Base-by-base conservation (phyloP, 1,284 basidiomycete species). In the Puccinia hordei region DNA sequence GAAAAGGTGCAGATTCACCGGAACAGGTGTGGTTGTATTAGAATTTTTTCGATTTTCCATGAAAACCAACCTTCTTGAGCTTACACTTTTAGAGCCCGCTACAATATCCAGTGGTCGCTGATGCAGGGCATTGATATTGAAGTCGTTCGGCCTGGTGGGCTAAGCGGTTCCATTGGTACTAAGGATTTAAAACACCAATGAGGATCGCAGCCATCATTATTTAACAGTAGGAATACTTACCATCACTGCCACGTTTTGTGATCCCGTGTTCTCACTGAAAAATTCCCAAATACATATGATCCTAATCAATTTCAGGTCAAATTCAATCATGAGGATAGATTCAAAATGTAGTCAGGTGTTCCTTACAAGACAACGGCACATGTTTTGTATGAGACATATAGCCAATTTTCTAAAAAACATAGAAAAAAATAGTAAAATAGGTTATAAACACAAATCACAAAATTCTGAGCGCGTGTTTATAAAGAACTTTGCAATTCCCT, bases 131-230 rank as follows among this genome's bases (percentile, higher is more conserved):
- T 73, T 73, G 72, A 13, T 33, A 9, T 59, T 73, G 72, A 15
- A 73, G 30, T n/a, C 72, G 49, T n/a, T 49, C 30, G 35, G 55
- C 72, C 19, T 73, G 72, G 6, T 44, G 13, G 17, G 72, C 72
- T 22, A 73, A 73, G 1, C 35, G 72, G 24, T 73, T 46, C 72
- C 72, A 73, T 41, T 44, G 30, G 35, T 73, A 73, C 72, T 73
- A 57, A 73, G 12, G 1, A 41, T 41, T 41, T 41, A 41, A 71
- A 51, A 49, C 15, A 27, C 19, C 2, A 49, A 49, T 49, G 17
- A 27, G n/a, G 53, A 51, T 53, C 3, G n/a, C 1, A 8, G 33
- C 22, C 57, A 53, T 49, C n/a, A 71, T 33, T 15, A 49, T 4
- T n/a, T 19, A 33, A 35, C 12, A 35, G n/a, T 24, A 38, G 3